Base-by-base conservation (phyloP, 2,329 filamentous ascomycete species). In the Sarocladiaceae sp. region DNA sequence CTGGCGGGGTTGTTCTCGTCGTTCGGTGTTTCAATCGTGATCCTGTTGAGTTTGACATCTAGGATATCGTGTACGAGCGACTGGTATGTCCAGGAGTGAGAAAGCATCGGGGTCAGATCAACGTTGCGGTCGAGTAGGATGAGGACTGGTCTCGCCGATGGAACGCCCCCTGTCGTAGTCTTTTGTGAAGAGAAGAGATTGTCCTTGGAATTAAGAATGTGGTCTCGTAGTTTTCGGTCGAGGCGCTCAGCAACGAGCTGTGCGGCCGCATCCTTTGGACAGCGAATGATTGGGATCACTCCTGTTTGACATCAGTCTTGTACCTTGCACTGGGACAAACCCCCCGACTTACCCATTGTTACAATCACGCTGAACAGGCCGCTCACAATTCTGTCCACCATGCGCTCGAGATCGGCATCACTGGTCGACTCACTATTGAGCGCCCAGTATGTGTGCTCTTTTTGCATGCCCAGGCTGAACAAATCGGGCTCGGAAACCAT, bases 291-390 rank as follows among this genome's bases (percentile, higher is more conserved):
- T 6, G 93, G 93, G 53, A 98, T 95, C 3, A 90, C 82, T 48
- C 85, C 85, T 89, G 52, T 12, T 12, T 10, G 19, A 33, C 9
- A 5, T 16, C 29, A 33, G 18, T 26, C 15, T 27, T 12, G 19
- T 1, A 20, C 11, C 11, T 19, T 19, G 16, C 15, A n/a, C 37
- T 7, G 26, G 26, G 26, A 13, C 7, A 19, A 23, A 6, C 4
- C 16, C 34, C 16, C 6, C 7, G 11, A 52, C 72, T 47, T 73
- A 84, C 89, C 91, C 88, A 96, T 95, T 4, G 93, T 98, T n/a
- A 95, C 93, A 48, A 93, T 84, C 40, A 98, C 93, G 51, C 90
- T 96, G 67, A 97, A 98, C n/a, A 98, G 70, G 1, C 93, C 93
- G 56, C 86, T 94, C 42, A 98, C 93, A 51, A 97, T 91, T 53